Evolutionary conservation across 2,329 filamentous ascomycete species (phyloP).

Genomic region (Trichoderma simmonsii): DNA sequence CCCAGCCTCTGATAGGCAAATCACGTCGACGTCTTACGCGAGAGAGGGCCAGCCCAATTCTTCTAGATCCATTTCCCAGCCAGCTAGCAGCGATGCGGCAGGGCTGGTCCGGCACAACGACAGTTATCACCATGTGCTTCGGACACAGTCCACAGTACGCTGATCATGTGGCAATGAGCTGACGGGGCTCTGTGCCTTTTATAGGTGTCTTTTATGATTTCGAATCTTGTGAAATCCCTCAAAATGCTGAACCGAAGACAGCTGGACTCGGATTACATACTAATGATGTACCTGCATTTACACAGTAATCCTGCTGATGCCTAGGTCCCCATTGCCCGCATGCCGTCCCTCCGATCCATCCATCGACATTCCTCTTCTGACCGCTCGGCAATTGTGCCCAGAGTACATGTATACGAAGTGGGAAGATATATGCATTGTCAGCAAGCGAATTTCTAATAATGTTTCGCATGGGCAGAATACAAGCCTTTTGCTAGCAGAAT

Average conservation of each 20-base stretch:
- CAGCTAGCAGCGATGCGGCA: neutral
- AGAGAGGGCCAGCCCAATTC: slow-evolving; percentile 2
- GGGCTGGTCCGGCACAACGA: neutral
- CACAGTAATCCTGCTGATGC: neutral
- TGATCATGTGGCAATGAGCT: slow-evolving; percentile 11
- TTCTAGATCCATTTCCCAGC: slow-evolving; percentile 5
- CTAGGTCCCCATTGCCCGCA: neutral
- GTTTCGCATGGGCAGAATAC: neutral
- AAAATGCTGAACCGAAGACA: neutral
- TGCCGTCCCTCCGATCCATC: neutral
- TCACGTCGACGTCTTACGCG: slow-evolving; percentile 3
- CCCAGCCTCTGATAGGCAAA: neutral
- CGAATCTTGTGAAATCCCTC: neutral
- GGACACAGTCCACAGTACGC: neutral
- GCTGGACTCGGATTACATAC: neutral
- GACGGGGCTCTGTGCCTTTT: neutral
- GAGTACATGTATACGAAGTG: neutral
- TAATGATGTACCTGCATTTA: neutral
- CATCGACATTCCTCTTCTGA: neutral
- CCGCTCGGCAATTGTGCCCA: neutral
- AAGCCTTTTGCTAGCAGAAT: neutral
- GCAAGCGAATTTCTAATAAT: neutral
- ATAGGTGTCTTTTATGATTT: neutral
- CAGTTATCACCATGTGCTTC: neutral
- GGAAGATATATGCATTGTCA: neutral